Evolutionary conservation across 768 basidiomycete genomes (phyloP), one percentile per base, ranked within the genome.

Genomic region (Russula olivacea): DNA sequence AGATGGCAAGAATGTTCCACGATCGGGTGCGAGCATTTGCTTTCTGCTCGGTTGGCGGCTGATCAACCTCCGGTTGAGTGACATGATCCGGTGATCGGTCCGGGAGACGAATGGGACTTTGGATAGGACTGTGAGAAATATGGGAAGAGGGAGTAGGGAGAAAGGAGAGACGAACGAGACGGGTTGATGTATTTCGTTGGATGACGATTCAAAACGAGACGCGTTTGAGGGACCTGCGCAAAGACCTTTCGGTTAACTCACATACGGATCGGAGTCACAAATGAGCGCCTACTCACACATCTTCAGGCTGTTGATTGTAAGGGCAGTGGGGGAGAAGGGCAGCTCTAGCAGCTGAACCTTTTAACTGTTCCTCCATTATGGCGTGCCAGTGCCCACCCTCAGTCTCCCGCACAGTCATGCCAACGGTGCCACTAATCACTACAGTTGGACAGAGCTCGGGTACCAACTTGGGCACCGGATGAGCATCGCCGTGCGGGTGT

Each of bases 271-370:
- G 1, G 38, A 40, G 28, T 54, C 4, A 19, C 19, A 7, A 30
- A 4, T 36, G 36, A 40, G 53, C 28, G 53, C 58, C 55, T 28
- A 64, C 63, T 63, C 61, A 53, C 36, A 2, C 38, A 40, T 40
- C 38, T 40, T 40, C 15, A 17, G 38, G 38, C 6, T 40, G 38
- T 40, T 1, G 2, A 17, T 40, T 17, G 38, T 40, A 15, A 17
- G 38, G 38, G 0, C 3, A 40, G 2, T 17, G 14, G 38, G 38
- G 38, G 38, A 40, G 38, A 40, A n/a, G n/a, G n/a, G 15, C 6
- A 2, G 15, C 14, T 40, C 38, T 5, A 17, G 15, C 15, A 40
- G 38, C 38, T 40, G 14, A 7, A 17, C 15, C 14, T 40, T 40
- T 40, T 40, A 40, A 17, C 38, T 40, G 38, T 38, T 15, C 38